Evolutionary conservation across 1,284 basidiomycete genomes (phyloP).

Genomic region (Ganoderma lucidum): DNA sequence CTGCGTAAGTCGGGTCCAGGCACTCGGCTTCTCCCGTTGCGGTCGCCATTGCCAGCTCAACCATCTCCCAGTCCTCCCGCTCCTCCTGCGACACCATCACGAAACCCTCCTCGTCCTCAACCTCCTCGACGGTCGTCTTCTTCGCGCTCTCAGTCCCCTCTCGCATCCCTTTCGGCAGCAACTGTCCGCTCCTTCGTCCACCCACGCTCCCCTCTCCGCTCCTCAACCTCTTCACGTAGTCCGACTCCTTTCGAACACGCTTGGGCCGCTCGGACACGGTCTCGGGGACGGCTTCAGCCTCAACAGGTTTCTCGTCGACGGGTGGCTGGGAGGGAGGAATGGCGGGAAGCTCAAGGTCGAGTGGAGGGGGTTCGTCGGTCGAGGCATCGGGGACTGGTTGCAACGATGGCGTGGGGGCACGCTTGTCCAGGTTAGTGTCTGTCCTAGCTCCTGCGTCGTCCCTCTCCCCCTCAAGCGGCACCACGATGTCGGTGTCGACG

Average conservation of each 20-base stretch:
- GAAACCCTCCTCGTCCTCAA: constrained; percentile 11
- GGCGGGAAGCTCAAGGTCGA: too few relatives aligned
- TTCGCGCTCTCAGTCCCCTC: background rate
- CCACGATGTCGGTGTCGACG: too few relatives aligned
- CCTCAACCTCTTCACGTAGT: background rate
- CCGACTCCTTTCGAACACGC: background rate
- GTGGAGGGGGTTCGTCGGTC: too few relatives aligned
- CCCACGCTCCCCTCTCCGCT: constrained; percentile 1
- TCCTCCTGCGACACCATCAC: constrained; percentile 8
- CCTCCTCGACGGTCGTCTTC: constrained; percentile 8
- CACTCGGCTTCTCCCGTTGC: constrained; percentile 26
- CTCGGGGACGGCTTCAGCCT: too few relatives aligned
- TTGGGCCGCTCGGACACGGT: constrained; percentile 1
- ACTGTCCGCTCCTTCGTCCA: background rate
- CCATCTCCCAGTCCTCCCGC: constrained; percentile 14
- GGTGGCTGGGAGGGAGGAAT: too few relatives aligned
- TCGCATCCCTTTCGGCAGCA: constrained; percentile 5
- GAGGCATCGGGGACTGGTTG: too few relatives aligned
- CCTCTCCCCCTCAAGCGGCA: too few relatives aligned
- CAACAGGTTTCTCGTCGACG: too few relatives aligned
- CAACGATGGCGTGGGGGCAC: too few relatives aligned
- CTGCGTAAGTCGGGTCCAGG: constrained; percentile 25
- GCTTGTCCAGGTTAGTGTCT: too few relatives aligned
- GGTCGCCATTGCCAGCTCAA: constrained; percentile 22
- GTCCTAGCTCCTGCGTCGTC: too few relatives aligned